phyloP scores from a whole-genome alignment of 495 filamentous ascomycete genomes.

The Xanthoparmelia taractica region DNA sequence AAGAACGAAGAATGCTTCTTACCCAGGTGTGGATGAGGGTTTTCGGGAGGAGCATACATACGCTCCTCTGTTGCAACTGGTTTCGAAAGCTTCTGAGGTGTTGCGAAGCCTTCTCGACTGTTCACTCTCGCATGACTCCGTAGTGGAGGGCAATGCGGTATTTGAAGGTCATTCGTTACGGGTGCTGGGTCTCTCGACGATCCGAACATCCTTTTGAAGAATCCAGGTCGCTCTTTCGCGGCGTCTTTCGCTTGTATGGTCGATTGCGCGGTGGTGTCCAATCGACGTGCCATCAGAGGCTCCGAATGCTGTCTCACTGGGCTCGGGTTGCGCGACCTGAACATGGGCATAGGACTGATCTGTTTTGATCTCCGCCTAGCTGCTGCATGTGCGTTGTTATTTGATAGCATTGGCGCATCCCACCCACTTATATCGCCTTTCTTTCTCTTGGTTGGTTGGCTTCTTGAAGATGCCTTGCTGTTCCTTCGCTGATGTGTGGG shows the following conservation, averaged over 20 bases:
- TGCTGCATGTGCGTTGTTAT: slow-evolving; percentile 8
- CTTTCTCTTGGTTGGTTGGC: slow-evolving; percentile 24
- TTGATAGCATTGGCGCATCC: slow-evolving; percentile 8
- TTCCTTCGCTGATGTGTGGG: slow-evolving; percentile 45
- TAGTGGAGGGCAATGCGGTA: slow-evolving; percentile 9
- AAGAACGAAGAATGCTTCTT: slow-evolving; percentile 95
- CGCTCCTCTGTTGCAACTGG: slow-evolving; percentile 21
- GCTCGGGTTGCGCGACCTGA: slow-evolving; percentile 16
- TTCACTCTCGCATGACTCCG: slow-evolving; percentile 7
- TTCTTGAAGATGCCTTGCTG: slow-evolving; percentile 57
- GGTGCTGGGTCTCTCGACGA: slow-evolving; percentile 42
- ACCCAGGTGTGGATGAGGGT: slow-evolving; percentile 51
- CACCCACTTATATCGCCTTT: slow-evolving; percentile 2
- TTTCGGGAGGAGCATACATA: slow-evolving; percentile 39
- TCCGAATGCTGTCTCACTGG: slow-evolving; percentile 15
- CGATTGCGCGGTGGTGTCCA: background rate
- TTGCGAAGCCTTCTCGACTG: slow-evolving; percentile 10
- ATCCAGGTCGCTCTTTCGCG: slow-evolving; percentile 68
- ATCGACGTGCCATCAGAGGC: slow-evolving; percentile 8
- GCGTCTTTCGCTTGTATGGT: slow-evolving; percentile 15
- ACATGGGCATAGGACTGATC: slow-evolving; percentile 12
- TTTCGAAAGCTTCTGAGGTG: slow-evolving; percentile 19
- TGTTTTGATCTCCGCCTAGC: slow-evolving; percentile 14
- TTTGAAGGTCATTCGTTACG: slow-evolving; percentile 12
- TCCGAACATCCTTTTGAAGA: slow-evolving; percentile 87